Percentiles rank a stretch among this genome's conserved stretches.
phyloP scores from a whole-genome alignment of 2,329 filamentous ascomycete species.

The Elsinoe necatrix region DNA sequence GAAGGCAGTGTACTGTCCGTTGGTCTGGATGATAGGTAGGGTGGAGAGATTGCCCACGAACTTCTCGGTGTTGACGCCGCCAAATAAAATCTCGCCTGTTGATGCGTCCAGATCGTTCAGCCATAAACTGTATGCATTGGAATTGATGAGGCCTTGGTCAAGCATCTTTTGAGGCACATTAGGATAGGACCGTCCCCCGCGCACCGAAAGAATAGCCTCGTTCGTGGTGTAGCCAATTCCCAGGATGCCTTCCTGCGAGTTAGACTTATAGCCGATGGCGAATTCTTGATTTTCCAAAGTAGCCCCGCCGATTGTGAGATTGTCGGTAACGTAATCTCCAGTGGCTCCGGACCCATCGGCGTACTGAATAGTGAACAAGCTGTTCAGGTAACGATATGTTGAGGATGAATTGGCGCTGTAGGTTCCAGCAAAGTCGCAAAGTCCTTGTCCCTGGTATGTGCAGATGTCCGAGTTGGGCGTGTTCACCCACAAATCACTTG shows the following conservation, averaged over 20 bases:
- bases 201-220: conserved; percentile 62
- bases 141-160: conserved; percentile 52
- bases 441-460: conserved; percentile 30
- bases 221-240: conserved; percentile 76
- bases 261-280: conserved; percentile 59
- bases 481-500: conserved; percentile 60
- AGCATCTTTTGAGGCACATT: conserved; percentile 60
- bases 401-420: conserved; percentile 65
- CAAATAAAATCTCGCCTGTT: conserved; percentile 66
- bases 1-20: conserved; percentile 44
- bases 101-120: conserved; percentile 51
- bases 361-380: conserved; percentile 79
- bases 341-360: conserved; percentile 68
- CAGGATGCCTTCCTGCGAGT: conserved; percentile 60
- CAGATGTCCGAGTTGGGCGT: conserved; percentile 55
- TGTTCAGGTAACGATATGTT: conserved; percentile 64
- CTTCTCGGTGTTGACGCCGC: conserved; percentile 70
- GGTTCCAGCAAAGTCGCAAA: conserved; percentile 55
- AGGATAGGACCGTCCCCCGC: conserved; percentile 41
- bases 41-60: conserved; percentile 56
- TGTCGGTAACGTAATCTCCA: conserved; percentile 76
- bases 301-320: conserved; percentile 50
- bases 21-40: conserved; percentile 49
- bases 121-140: conserved; percentile 62
- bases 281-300: conserved; percentile 56